Evolutionary conservation across 768 basidiomycete genomes (phyloP), one percentile per base, ranked within the genome.

Genomic region (Kwoniella bestiolae): DNA sequence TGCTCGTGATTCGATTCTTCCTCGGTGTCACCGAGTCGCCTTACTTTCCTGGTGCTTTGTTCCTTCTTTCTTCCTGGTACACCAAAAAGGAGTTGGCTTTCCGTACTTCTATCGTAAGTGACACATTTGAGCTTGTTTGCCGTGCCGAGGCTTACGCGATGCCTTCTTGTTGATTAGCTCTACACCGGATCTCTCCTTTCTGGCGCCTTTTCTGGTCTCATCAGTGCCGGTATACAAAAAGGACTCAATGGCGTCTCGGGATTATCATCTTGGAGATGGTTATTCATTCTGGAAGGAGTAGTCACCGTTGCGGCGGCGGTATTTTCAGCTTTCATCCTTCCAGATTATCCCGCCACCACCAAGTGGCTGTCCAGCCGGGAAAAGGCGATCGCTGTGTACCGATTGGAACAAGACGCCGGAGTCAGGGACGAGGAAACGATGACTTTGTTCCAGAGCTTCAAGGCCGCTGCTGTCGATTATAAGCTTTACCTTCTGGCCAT

Each of bases 151-250:
- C n/a, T n/a, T n/a, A n/a, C 12, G 21, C 44, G 25, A 56, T 91
- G 11, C 82, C 84, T 25, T 84, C 84, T 38, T 23, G 47, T 1
- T n/a, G n/a, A n/a, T 38, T 46, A 58, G 57, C 47, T 72, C 5
- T 73, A 65, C 50, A 60, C 63, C 29, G 71, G 73, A 0, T 72
- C 70, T 0, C 64, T 75, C 14, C 58, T 77, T 2, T 73, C 76
- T 1, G 73, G 74, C 7, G 74, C 69, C 23, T 71, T 75, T 69
- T 66, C 66, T 0, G 73, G 73, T 9, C 56, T 92, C 11, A 86
- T 92, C 57, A 90, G 90, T 11, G 89, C 90, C 32, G 88, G 86
- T 3, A 90, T 94, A 57, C 84, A 92, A 11, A 84, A 86, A 68
- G 82, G 83, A 12, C 90, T 92, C 89, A 85, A 91, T 35, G 89